A percentile compares a stretch with the other conserved stretches of the same genome.
Conservation (phyloP, 441 rosid genomes). For the Pelargonium australe region DNA sequence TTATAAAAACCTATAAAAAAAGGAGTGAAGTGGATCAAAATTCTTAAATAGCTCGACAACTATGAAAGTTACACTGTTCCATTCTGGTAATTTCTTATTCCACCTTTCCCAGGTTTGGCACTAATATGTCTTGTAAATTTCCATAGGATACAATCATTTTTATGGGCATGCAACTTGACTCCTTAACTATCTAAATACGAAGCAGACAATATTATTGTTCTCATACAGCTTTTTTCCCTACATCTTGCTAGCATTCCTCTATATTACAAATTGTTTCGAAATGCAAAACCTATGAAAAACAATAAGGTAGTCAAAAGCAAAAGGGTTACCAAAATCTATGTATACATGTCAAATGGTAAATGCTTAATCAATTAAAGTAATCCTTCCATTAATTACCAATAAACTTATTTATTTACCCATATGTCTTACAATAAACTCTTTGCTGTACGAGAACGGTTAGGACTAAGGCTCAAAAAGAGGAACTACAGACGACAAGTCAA, state of each 20-base stretch:
- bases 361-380: background rate
- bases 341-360: background rate
- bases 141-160: background rate
- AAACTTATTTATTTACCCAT: background rate
- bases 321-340: background rate
- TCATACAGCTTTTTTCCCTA: background rate
- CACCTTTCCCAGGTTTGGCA: background rate
- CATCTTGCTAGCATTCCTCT: background rate
- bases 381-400: background rate
- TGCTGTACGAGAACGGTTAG: background rate
- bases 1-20: background rate
- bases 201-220: background rate
- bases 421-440: background rate
- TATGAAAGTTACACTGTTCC: background rate
- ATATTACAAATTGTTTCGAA: background rate
- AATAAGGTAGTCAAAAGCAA: background rate
- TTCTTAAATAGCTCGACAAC: background rate
- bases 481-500: background rate
- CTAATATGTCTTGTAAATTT: background rate
- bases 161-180: background rate
- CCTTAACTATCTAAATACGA: background rate
- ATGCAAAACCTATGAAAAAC: background rate
- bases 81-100: background rate
- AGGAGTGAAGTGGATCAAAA: background rate
- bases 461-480: background rate